Evolutionary conservation across 495 filamentous ascomycete species (phyloP), one percentile per base, ranked within the genome.

Genomic region (Penicillium malachiteum): DNA sequence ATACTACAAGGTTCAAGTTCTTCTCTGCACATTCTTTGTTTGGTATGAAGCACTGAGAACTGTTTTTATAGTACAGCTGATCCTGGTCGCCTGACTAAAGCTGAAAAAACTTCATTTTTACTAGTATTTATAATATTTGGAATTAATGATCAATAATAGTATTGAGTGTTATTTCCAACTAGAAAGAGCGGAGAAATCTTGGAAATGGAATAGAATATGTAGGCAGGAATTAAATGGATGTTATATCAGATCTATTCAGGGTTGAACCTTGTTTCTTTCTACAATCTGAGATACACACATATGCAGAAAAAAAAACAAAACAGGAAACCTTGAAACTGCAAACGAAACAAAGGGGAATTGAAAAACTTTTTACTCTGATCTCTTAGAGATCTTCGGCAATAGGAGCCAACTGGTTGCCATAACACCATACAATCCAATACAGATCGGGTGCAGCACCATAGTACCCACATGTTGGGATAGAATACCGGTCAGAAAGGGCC

Each of bases 401-500:
- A 61, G 52, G 32, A 63, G 30, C 88, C 88, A 94, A 58, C 81
- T 84, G 0, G 74, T 69, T 44, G 84, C 55, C 90, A 95, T 93
- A 34, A 80, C 78, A 3, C 72, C 82, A 74, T 87, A 91, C 59
- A 92, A 58, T 38, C 79, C 82, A 52, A 89, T 79, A 61, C 78
- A 81, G 45, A 84, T 74, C 6, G 89, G 88, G 77, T 92, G 88
- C 63, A 94, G 65, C 13, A 93, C 86, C 63, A 79, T 88, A 1
- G 87, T 88, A 0, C 90, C 89, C 7, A 78, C 77, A 7, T 79
- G 77, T 63, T 89, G 83, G 0, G 89, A 86, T 7, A 92, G 61
- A 39, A 91, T 56, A 48, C 88, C 89, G 4, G 85, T 91, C 0
- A 87, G 79, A 55, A 93, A 92, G 0, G 89, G 90, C 18, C 85